These are phyloP conservation scores for Fistulifera solaris DNA, from an alignment of 108 stramenopile species.

Conservation along the genomic window DNA sequence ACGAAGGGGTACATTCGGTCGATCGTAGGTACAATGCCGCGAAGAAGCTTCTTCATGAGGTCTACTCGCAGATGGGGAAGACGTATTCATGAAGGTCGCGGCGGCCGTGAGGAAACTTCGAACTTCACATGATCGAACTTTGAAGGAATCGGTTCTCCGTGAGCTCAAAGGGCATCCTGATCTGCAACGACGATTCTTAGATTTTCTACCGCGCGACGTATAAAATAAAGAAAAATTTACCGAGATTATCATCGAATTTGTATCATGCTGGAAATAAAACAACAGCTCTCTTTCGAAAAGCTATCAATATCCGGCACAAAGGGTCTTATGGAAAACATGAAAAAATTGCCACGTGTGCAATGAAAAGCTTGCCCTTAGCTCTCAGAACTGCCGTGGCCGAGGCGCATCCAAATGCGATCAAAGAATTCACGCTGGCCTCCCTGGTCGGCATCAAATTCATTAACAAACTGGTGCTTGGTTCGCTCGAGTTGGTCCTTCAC, in stretches of 20 bases:
- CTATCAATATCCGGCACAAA: not conserved
- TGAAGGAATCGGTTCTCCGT: slow-evolving; percentile 26
- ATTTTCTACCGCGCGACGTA: slow-evolving; percentile 48
- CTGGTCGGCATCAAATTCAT: not conserved
- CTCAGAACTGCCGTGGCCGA: slow-evolving; percentile 8
- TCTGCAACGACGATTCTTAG: slow-evolving; percentile 37
- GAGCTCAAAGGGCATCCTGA: slow-evolving; percentile 46
- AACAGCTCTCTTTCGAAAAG: too few relatives aligned
- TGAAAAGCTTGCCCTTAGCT: not conserved
- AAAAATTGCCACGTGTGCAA: too few relatives aligned
- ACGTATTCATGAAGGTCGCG: slow-evolving; percentile 36
- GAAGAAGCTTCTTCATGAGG: slow-evolving; percentile 39
- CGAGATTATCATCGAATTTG: not conserved
- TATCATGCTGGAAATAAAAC: too few relatives aligned
- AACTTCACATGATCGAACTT: slow-evolving; percentile 11
- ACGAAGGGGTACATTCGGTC: slow-evolving; percentile 37
- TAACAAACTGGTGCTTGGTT: slow-evolving; percentile 1
- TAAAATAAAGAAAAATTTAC: not conserved
- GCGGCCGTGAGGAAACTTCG: slow-evolving; percentile 30
- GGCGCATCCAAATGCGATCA: slow-evolving; percentile 28
- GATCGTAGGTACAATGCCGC: slow-evolving; percentile 34
- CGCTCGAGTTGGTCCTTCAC: slow-evolving; percentile 15
- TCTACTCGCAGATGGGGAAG: slow-evolving; percentile 47
- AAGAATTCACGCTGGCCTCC: slow-evolving; percentile 18
- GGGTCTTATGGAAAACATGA: not conserved